Base-by-base conservation (phyloP, 352 stramenopile species). In the Globisporangium heterothallicum region DNA sequence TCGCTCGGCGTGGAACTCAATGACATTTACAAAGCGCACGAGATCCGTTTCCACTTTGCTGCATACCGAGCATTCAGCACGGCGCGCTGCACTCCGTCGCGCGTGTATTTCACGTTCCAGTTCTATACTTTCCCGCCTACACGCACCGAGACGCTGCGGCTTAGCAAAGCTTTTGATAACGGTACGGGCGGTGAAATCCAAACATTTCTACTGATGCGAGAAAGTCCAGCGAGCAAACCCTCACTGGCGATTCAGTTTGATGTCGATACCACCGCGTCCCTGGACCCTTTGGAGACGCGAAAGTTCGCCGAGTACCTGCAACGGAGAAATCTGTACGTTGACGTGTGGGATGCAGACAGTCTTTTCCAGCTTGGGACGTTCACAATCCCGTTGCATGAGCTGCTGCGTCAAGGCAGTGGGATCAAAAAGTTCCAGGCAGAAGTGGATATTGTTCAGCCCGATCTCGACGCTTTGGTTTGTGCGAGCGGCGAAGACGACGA, bases 311-410 rank as follows among this genome's bases (percentile, higher is more conserved):
- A 79, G 40, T 98, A 98, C 54, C 64, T 98, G 34, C 66, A 90
- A 21, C 65, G 68, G 19, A 92, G 89, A 42, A 74, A 68, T 9
- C 57, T 98, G 19, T 87, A 91, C 42, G 81, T 98, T 18, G 89
- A 98, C 42, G 83, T 97, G 2, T 98, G 91, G 91, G 92, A 98
- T 47, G 92, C 82, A 2, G 86, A 98, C 21, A 95, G 79, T 51
- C 64, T 97, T 38, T 88, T 98, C 50, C 76, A 83, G 42, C 42
- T 98, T 0, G 93, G 92, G 0, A 93, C 86, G 7, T 79, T 88
- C 26, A 66, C 70, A 0, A 64, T 98, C 24, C 88, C 90, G 21
- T 62, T 98, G 1, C 73, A 87, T n/a, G 74, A 86, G 47, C 57
- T 98, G 2, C 59, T 98, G 54, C 80, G 92, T 1, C 92, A 98